Evolutionary conservation across 352 stramenopile species (phyloP), one percentile per base, ranked within the genome.

Genomic region (Pythium aristosporum): DNA sequence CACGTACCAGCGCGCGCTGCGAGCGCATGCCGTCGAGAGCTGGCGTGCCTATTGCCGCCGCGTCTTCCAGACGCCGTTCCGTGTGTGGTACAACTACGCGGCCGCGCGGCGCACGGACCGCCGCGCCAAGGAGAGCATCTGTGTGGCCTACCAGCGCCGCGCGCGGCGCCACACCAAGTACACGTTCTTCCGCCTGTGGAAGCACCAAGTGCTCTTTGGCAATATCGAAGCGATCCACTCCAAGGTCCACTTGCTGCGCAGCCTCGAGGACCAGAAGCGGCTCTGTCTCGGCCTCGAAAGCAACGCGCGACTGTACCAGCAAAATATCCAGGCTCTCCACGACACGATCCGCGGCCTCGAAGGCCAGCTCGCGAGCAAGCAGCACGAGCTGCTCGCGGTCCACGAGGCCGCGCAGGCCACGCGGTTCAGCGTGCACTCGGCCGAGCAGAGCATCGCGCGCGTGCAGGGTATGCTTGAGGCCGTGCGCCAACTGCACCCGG

Each of bases 181-280:
- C 68, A 76, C 72, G 50, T 91, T 93, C 70, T 93, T 93, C 23
- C 79, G 82, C 1, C 58, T 93, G 12, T 93, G 85, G 85, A 89
- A 92, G 55, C 85, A 92, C 61, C 82, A 90, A 30, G 67, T 83
- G 18, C 63, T 91, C 13, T 93, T 92, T 61, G 85, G 85, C 0
- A 82, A 75, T 34, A 76, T 89, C 49, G 80, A 93, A 47, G 72
- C 77, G 2, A 69, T 89, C 23, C 85, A 91, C 60, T 89, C 80
- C 9, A 80, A 87, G 34, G 41, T 88, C 9, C 72, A 89, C 23
- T 68, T 93, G 39, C 60, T 91, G 25, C 79, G 66, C 3, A 85
- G 72, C 48, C 69, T 94, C 1, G 85, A 94, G 47, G 77, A 94
- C 56, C 82, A 94, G 64, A 94, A 94, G 58, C 77, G 80, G 5